These are phyloP conservation scores for Endogone sp. DNA, from an alignment of 192 early-diverging fungal species.

Conservation along the genomic window DNA sequence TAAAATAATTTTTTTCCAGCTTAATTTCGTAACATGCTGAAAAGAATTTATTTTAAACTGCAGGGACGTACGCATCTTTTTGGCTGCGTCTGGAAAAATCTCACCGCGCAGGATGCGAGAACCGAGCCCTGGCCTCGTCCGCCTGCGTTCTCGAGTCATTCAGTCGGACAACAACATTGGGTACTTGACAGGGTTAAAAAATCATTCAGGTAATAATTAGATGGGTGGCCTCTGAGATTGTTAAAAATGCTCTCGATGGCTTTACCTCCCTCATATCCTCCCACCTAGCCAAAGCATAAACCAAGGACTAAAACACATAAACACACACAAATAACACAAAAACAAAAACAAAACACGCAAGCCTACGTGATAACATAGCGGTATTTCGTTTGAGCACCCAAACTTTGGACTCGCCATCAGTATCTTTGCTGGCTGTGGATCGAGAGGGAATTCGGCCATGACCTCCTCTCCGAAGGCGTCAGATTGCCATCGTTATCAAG, in stretches of 20 bases:
- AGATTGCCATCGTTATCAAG: slow-evolving; percentile 94
- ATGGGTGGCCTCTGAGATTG: too few species aligned
- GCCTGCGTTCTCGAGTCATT: slow-evolving; percentile 83
- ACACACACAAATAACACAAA: too few species aligned
- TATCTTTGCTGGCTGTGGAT: slow-evolving; percentile 94
- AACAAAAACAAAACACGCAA: too few species aligned
- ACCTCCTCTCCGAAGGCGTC: slow-evolving; percentile 71
- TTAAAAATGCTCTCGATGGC: too few species aligned
- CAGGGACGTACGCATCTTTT: too few species aligned
- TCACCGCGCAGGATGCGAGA: slow-evolving; percentile 91
- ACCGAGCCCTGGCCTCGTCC: slow-evolving; percentile 87
- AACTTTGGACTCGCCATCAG: slow-evolving; percentile 83
- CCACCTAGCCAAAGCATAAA: too few species aligned
- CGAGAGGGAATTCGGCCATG: slow-evolving; percentile 97
- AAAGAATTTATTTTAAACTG: too few species aligned
- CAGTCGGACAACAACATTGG: slow-evolving; percentile 89
- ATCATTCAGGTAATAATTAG: not conserved
- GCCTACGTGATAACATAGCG: slow-evolving; percentile 83
- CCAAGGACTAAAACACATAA: too few species aligned
- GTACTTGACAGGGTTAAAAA: slow-evolving; percentile 43
- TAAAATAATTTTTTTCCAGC: too few species aligned
- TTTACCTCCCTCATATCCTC: too few species aligned
- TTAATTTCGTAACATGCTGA: too few species aligned
- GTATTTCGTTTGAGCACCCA: slow-evolving; percentile 88
- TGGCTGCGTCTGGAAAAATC: too few species aligned